Evolutionary conservation across 2,329 filamentous ascomycete species (phyloP).

Genomic region (Aspergillus ibericus): DNA sequence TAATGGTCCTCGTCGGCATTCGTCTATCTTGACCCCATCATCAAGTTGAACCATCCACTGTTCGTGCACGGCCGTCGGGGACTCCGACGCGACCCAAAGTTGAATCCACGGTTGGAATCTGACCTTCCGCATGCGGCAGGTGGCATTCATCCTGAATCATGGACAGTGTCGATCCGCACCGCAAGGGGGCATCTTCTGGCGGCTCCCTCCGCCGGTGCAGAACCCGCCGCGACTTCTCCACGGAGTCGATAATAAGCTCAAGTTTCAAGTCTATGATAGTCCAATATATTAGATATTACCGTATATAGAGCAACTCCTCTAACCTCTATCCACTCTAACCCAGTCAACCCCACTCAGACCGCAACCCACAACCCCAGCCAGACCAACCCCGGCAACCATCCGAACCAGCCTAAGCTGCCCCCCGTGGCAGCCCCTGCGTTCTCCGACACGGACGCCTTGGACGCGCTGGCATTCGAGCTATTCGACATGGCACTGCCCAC

Average conservation of each 20-base stretch:
- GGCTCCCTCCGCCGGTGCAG: background rate
- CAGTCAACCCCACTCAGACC: background rate
- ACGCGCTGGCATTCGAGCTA: background rate
- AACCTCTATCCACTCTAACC: no score
- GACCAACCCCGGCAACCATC: background rate
- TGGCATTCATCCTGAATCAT: no score
- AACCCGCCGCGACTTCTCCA: no score
- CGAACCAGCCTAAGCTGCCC: background rate
- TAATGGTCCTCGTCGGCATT: background rate
- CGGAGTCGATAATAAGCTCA: no score
- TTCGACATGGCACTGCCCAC: conserved; percentile 28
- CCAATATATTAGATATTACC: background rate
- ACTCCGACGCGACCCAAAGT: background rate
- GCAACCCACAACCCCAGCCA: background rate
- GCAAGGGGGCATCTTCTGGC: no score
- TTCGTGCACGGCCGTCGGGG: background rate
- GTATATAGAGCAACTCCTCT: no score
- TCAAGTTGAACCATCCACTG: background rate
- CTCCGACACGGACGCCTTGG: background rate
- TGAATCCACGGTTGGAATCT: no score
- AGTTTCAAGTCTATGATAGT: background rate
- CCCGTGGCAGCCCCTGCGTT: background rate
- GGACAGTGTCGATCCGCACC: no score
- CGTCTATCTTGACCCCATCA: background rate
- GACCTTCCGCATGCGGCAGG: background rate